Evolutionary conservation across 2,329 filamentous ascomycete genomes (phyloP).

Genomic region (Colletotrichum brevisporum): DNA sequence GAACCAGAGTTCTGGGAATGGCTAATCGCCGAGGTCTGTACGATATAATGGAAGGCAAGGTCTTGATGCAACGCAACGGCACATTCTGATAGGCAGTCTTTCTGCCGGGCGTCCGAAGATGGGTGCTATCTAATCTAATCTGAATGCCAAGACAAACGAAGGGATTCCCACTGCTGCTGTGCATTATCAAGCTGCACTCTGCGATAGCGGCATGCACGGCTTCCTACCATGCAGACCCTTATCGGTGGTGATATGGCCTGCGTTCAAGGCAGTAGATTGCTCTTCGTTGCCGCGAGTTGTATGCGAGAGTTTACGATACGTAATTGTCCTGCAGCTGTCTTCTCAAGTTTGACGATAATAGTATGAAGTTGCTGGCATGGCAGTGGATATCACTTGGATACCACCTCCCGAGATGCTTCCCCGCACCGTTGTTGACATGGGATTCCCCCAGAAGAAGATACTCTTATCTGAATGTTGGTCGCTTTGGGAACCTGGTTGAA

Average conservation of each 20-base stretch:
- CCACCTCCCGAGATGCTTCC: no score
- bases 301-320: constrained; percentile 2
- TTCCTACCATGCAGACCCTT: background rate
- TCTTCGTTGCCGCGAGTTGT: background rate
- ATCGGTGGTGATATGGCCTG: background rate
- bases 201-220: constrained; percentile 2
- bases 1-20: constrained; percentile 3
- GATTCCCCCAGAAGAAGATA: no score
- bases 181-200: constrained; percentile 17
- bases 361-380: no score
- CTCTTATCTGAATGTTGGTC: no score
- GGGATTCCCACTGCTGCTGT: constrained; percentile 3
- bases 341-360: no score
- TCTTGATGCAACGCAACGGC: background rate
- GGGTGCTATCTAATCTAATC: constrained; percentile 15
- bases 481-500: no score
- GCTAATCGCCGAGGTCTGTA: background rate
- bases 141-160: constrained; percentile 21
- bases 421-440: no score
- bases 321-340: background rate
- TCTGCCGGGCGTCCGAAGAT: background rate
- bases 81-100: background rate
- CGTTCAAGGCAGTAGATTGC: background rate
- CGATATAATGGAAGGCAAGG: background rate
- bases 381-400: no score